phyloP scores from a whole-genome alignment of 495 filamentous ascomycete genomes.

The Aspergillus nidulans region DNA sequence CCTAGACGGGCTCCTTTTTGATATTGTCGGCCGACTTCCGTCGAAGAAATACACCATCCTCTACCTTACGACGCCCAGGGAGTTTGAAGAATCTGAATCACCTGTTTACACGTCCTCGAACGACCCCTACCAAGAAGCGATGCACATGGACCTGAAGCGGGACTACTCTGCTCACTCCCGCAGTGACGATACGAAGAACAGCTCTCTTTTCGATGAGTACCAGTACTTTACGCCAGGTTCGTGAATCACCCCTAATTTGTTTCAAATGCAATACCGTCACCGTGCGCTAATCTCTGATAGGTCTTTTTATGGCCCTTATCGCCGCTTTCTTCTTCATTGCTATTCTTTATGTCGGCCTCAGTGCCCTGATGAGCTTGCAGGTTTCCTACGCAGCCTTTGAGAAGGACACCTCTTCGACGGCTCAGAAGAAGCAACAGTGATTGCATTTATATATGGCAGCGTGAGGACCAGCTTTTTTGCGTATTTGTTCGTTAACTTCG shows the following conservation, averaged over 20 bases:
- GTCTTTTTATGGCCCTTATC: constrained; percentile 78
- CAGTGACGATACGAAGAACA: constrained; percentile 27
- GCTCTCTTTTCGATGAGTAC: constrained; percentile 83
- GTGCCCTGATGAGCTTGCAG: constrained; percentile 70
- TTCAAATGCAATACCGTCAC: background rate
- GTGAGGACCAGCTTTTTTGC: background rate
- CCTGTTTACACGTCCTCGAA: constrained; percentile 49
- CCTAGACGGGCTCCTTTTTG: constrained; percentile 57
- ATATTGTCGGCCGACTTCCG: constrained; percentile 52
- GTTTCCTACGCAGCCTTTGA: constrained; percentile 93
- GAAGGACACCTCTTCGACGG: constrained; percentile 84
- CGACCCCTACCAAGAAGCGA: constrained; percentile 40
- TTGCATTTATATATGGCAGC: constrained; percentile 4
- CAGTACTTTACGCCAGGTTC: constrained; percentile 77
- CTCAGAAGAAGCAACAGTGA: constrained; percentile 77
- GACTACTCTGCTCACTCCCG: constrained; percentile 39
- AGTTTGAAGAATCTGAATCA: constrained; percentile 36
- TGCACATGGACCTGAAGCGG: constrained; percentile 59
- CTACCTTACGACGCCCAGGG: constrained; percentile 52
- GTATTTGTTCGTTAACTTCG: background rate
- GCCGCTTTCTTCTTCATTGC: constrained; percentile 62
- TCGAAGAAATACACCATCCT: constrained; percentile 58
- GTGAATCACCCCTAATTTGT: constrained; percentile 12
- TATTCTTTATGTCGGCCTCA: constrained; percentile 74
- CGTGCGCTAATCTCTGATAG: constrained; percentile 36